These are phyloP conservation scores for Pseudonectria foliicola DNA, from an alignment of 2,329 filamentous ascomycete species.

Conservation along the genomic window DNA sequence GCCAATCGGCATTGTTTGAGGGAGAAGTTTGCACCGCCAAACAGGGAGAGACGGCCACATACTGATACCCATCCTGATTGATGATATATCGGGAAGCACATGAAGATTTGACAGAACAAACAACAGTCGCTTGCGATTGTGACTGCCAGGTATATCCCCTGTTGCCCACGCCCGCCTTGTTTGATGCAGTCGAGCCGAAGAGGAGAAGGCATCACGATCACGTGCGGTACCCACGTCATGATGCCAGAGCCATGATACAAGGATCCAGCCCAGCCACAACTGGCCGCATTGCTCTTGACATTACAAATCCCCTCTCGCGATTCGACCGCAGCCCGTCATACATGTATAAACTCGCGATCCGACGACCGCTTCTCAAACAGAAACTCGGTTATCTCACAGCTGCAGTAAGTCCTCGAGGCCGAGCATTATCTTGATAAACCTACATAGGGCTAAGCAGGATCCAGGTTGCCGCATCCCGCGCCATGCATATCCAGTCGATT, in stretches of 20 bases:
- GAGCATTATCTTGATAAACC: no score
- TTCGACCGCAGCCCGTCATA: conserved; percentile 10
- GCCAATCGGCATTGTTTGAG: conserved; percentile 49
- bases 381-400: conserved; percentile 21
- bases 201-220: conserved; percentile 13
- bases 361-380: conserved; percentile 27
- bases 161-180: neutral
- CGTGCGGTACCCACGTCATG: conserved; percentile 16
- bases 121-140: no score
- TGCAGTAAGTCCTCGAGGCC: conserved; percentile 18
- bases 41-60: no score
- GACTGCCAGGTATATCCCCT: no score
- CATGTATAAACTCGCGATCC: conserved; percentile 38
- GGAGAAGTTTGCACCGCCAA: neutral
- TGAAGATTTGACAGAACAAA: no score
- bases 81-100: no score
- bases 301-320: conserved; percentile 19
- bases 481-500: conserved; percentile 82
- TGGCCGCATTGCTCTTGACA: conserved; percentile 2
- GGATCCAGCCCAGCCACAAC: conserved; percentile 1
- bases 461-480: conserved; percentile 17
- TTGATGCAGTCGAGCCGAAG: neutral
- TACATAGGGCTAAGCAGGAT: neutral
- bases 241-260: conserved; percentile 12
- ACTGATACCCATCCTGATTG: conserved; percentile 7